Evolutionary conservation across 108 stramenopile species (phyloP).

Genomic region (Cafeteria roenbergensis): DNA sequence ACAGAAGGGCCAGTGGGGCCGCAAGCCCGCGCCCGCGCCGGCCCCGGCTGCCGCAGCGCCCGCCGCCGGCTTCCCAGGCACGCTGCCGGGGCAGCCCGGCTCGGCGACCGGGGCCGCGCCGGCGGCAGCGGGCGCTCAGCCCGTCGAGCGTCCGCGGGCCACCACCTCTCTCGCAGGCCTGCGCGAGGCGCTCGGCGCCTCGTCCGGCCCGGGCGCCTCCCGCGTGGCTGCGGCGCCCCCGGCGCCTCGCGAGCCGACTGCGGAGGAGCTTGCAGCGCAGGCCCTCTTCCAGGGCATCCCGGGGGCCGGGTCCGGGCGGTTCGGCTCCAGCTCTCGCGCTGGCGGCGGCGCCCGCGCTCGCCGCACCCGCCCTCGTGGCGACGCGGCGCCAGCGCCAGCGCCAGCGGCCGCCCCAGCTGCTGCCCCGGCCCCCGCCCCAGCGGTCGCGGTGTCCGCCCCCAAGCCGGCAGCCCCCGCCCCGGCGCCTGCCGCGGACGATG

Average conservation of each 20-base stretch:
- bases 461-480: too few relatives aligned
- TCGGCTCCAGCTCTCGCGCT: neutral
- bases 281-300: neutral
- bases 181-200: neutral
- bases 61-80: too few relatives aligned
- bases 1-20: too few relatives aligned
- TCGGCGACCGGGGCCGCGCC: neutral
- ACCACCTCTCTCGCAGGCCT: neutral
- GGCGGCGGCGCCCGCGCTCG: too few relatives aligned
- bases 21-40: too few relatives aligned
- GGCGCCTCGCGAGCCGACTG: conserved; percentile 1
- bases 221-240: conserved; percentile 6
- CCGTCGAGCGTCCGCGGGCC: neutral
- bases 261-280: neutral
- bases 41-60: too few relatives aligned
- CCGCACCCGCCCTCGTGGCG: neutral
- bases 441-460: neutral
- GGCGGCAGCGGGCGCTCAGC: too few relatives aligned
- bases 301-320: neutral
- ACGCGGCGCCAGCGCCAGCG: neutral
- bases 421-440: neutral
- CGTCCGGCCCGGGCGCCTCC: neutral
- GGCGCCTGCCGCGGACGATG: too few relatives aligned
- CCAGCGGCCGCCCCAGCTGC: neutral
- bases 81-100: neutral